These are phyloP conservation scores for Corylus americana DNA, from an alignment of 306 rosid genomes.

Conservation along the genomic window DNA sequence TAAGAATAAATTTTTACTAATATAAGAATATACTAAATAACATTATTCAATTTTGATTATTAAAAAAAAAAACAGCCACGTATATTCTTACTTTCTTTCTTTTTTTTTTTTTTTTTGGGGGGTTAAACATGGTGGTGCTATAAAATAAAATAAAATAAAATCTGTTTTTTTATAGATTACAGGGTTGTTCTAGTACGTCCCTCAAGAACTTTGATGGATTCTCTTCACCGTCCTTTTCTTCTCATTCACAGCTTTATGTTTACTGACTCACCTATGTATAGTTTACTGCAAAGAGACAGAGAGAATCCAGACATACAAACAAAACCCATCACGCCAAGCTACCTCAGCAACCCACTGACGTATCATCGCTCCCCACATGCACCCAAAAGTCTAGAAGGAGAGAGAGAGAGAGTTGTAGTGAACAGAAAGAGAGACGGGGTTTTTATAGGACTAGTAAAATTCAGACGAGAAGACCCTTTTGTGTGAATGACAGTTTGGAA, in stretches of 20 bases:
- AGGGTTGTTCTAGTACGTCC: background rate
- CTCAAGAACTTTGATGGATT: background rate
- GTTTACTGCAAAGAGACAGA: conserved; percentile 21
- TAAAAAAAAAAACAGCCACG: too few relatives aligned
- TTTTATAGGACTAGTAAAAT: background rate
- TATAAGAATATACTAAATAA: too few relatives aligned
- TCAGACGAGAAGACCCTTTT: conserved; percentile 9
- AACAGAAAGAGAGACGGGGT: conserved; percentile 3
- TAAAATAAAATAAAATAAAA: too few relatives aligned
- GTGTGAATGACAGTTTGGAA: background rate
- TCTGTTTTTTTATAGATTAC: too few relatives aligned
- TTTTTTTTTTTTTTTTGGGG: too few relatives aligned
- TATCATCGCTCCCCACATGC: background rate
- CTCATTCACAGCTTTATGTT: conserved; percentile 22
- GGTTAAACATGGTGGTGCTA: too few relatives aligned
- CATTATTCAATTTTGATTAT: too few relatives aligned
- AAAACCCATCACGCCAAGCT: conserved; percentile 58
- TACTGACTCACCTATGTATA: conserved; percentile 35
- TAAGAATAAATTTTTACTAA: too few relatives aligned
- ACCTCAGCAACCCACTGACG: conserved; percentile 30
- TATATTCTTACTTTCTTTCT: too few relatives aligned
- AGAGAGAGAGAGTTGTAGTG: background rate
- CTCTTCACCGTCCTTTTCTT: conserved; percentile 20
- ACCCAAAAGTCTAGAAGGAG: conserved; percentile 8
- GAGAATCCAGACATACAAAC: conserved; percentile 24